A percentile compares a stretch with the other conserved stretches of the same genome.
These are phyloP conservation scores for Talaromyces nanjingensis DNA, from an alignment of 495 filamentous ascomycete species.

Conservation along the genomic window DNA sequence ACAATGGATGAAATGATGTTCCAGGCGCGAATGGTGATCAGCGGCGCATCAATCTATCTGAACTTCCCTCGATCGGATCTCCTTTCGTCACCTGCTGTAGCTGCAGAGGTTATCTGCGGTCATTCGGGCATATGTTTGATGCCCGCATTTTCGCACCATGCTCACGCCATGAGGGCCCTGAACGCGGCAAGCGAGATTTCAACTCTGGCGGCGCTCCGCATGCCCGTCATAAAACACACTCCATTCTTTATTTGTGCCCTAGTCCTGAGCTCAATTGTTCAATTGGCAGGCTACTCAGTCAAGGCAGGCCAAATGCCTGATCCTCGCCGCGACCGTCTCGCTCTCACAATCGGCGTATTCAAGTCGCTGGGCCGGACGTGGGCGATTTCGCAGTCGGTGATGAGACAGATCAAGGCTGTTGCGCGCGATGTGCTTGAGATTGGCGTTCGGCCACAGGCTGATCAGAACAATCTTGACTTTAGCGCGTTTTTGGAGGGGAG, in stretches of 20 bases:
- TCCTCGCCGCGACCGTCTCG: slow-evolving; percentile 63
- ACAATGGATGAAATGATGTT: slow-evolving; percentile 86
- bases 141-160: slow-evolving; percentile 45
- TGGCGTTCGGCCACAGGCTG: slow-evolving; percentile 36
- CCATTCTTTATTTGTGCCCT: slow-evolving; percentile 86
- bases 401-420: slow-evolving; percentile 60
- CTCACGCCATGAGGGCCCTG: slow-evolving; percentile 75
- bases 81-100: slow-evolving; percentile 39
- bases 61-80: slow-evolving; percentile 45
- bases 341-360: slow-evolving; percentile 76
- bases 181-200: slow-evolving; percentile 71
- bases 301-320: slow-evolving; percentile 65
- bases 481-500: slow-evolving; percentile 30
- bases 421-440: slow-evolving; percentile 40
- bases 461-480: slow-evolving; percentile 29
- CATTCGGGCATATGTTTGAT: slow-evolving; percentile 40
- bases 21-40: slow-evolving; percentile 79
- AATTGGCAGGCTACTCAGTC: slow-evolving; percentile 59
- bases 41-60: slow-evolving; percentile 45
- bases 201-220: slow-evolving; percentile 68
- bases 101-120: slow-evolving; percentile 42
- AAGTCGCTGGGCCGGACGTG: slow-evolving; percentile 67
- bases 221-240: slow-evolving; percentile 66
- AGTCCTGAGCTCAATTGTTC: slow-evolving; percentile 50
- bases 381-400: slow-evolving; percentile 66